Base-by-base conservation (phyloP, 768 basidiomycete genomes). In the Panellus pusillus region DNA sequence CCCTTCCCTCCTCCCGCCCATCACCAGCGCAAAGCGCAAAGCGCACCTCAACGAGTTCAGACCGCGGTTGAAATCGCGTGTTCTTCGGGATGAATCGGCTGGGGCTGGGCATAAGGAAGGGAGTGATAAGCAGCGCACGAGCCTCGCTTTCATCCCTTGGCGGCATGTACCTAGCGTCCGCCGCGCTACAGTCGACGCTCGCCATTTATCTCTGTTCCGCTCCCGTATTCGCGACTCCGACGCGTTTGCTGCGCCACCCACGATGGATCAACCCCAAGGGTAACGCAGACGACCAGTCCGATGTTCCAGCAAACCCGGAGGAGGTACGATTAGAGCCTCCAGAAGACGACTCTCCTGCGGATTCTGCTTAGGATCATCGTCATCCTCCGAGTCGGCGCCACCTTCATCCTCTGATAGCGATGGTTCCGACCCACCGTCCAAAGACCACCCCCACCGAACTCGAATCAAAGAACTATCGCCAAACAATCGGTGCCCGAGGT, bases 401-500 rank as follows among this genome's bases (percentile, higher is more conserved):
- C 63, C 68, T 6, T 64, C 73, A 11, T 71, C 80, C 12, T 78
- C 78, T 8, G 73, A 70, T 12, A 65, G 73, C 12, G 72, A 71
- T 29, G 71, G 73, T 52, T 63, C 54, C 49, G 65, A 62, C 47
- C 48, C 69, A 20, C 68, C 70, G 13, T 66, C 68, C 14, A 65
- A 61, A 27, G 66, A 67, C 46, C 65, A 19, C 63, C 63, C 29
- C 65, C 66, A 15, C 66, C 65, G 19, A 66, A 68, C 9, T 76
- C 64, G 58, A 72, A 57, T 53, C 74, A 65, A 37, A 76, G 58
- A 60, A 79, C 87, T 18, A 87, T 92, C 61, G 86, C 92, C 4
- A 92, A 91, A 61, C 91, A 90, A 53, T 86, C 89, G 14, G 86
- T 97, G 4, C 94, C 95, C 1, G 92, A 93, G 68, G 66, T 83